These are phyloP conservation scores for Atkinsonella texensis DNA, from an alignment of 2,329 filamentous ascomycete species.

Conservation along the genomic window DNA sequence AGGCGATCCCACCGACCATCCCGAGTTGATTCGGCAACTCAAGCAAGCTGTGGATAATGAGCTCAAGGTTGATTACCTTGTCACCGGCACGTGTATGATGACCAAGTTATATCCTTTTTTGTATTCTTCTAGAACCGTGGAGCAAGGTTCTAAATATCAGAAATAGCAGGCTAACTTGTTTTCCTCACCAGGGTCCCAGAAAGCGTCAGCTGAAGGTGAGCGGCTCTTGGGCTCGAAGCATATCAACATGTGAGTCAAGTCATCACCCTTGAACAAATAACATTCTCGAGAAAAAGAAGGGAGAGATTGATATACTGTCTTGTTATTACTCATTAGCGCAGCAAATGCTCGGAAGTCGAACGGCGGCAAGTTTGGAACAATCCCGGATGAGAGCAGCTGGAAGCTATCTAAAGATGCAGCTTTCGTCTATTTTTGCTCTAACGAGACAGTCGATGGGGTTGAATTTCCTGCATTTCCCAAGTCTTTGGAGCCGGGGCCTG, in stretches of 20 bases:
- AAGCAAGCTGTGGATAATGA: constrained; percentile 53
- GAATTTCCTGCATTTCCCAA: constrained; percentile 58
- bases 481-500: constrained; percentile 39
- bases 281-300: too few species aligned
- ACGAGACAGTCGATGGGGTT: constrained; percentile 89
- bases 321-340: constrained; percentile 22
- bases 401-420: constrained; percentile 56
- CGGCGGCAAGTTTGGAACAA: constrained; percentile 73
- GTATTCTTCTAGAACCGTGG: too few species aligned
- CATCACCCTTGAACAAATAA: too few species aligned
- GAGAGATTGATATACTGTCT: too few species aligned
- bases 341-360: constrained; percentile 54
- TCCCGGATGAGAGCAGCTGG: constrained; percentile 69
- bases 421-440: constrained; percentile 83
- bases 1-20: constrained; percentile 22
- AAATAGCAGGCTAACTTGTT: too few species aligned
- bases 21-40: constrained; percentile 35
- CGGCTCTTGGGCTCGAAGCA: constrained; percentile 65
- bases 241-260: constrained; percentile 49
- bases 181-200: constrained; percentile 43
- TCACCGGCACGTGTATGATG: constrained; percentile 48
- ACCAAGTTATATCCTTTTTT: too few species aligned
- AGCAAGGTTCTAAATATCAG: constrained; percentile 32
- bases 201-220: constrained; percentile 73
- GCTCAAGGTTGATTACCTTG: constrained; percentile 75